These are phyloP conservation scores for Blastocladiella emersonii DNA, from an alignment of 371 early-diverging fungal species.

Conservation along the genomic window DNA sequence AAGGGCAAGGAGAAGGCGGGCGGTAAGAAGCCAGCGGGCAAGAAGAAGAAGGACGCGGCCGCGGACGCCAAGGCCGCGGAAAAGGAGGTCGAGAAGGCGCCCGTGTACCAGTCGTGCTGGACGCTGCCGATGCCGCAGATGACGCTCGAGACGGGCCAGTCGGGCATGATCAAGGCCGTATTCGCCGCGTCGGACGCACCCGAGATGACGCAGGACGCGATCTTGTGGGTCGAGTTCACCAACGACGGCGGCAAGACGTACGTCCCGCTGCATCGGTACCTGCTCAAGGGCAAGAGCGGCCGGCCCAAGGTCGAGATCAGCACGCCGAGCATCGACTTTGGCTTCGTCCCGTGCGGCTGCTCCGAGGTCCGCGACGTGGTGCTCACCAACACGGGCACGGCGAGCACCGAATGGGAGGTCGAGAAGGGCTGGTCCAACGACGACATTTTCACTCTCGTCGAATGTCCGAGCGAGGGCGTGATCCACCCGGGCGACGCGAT, in stretches of 20 bases:
- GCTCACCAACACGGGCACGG: not conserved
- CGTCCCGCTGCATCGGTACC: not conserved
- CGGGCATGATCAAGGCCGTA: not conserved
- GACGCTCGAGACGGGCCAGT: not conserved
- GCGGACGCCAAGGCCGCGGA: not conserved
- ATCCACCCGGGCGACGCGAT: not conserved
- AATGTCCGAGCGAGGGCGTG: not conserved
- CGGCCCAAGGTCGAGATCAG: not conserved
- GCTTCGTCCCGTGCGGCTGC: not conserved
- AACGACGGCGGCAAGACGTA: not conserved
- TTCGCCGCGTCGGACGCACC: not conserved
- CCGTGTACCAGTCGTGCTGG: not conserved
- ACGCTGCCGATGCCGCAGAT: not conserved
- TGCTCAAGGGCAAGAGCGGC: conserved; percentile 1
- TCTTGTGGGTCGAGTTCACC: not conserved
- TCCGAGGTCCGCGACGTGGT: not conserved
- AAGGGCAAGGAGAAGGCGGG: not conserved
- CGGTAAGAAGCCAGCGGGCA: not conserved
- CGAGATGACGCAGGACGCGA: not conserved
- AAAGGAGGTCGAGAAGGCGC: not conserved
- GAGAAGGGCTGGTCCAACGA: not conserved
- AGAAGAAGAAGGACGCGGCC: not conserved
- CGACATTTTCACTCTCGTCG: no score
- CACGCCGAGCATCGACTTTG: not conserved
- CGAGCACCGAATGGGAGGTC: not conserved